These are phyloP conservation scores for Neoconidiobolus thromboides DNA, from an alignment of 371 early-diverging fungal genomes.

Conservation along the genomic window DNA sequence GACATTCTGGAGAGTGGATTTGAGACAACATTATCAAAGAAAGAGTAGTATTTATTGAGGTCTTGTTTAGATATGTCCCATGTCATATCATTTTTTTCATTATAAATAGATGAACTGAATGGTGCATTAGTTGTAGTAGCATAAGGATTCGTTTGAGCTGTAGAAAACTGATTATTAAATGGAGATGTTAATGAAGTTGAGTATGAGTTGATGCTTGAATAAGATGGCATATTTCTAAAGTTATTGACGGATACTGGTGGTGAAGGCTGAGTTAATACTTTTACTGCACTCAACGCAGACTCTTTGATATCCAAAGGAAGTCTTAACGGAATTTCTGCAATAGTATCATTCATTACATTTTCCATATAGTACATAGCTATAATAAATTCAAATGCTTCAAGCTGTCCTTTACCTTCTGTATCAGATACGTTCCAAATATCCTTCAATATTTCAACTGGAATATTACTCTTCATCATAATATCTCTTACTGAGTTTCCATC, in stretches of 20 bases:
- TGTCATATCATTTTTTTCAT: not conserved
- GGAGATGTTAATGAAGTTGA: too few relatives aligned
- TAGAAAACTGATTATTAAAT: too few relatives aligned
- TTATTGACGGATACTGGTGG: not conserved
- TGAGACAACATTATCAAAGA: not conserved
- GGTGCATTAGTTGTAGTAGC: too few relatives aligned
- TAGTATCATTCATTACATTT: slow-evolving; percentile 35
- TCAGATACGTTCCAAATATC: slow-evolving; percentile 26
- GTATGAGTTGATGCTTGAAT: too few relatives aligned
- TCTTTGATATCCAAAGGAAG: slow-evolving; percentile 21
- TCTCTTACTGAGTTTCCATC: slow-evolving; percentile 12
- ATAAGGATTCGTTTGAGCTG: too few relatives aligned
- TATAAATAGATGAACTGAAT: not conserved
- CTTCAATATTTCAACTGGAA: slow-evolving; percentile 16
- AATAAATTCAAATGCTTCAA: slow-evolving; percentile 57
- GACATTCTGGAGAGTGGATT: not conserved
- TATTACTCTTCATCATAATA: slow-evolving; percentile 17
- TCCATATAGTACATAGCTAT: slow-evolving; percentile 68
- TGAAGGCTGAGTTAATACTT: not conserved
- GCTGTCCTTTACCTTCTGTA: slow-evolving; percentile 36
- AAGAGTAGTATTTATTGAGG: not conserved
- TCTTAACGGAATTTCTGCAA: slow-evolving; percentile 25
- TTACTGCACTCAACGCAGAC: slow-evolving; percentile 1
- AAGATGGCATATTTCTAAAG: not conserved
- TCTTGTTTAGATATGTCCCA: slow-evolving; percentile 1